Evolutionary conservation across 1,284 basidiomycete species (phyloP), one percentile per base, ranked within the genome.

Genomic region (Austroboletus rostrupii): DNA sequence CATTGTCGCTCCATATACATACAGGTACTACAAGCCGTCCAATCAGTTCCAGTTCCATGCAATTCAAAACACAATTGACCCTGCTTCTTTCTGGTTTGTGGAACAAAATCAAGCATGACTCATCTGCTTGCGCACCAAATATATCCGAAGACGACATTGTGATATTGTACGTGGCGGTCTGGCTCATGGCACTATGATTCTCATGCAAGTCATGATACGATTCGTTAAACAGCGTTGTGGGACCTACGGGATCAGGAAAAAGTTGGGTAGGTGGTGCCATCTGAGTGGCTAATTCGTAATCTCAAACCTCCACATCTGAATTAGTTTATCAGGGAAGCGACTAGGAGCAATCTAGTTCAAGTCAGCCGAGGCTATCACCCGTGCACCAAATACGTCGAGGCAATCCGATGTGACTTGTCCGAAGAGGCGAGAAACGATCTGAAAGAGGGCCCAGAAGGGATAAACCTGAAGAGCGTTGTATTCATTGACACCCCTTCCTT

Each of bases 231-330:
- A 62, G 57, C 12, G 48, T 59, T 26, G 48, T 61, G 7, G 61
- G 58, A 1, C 52, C 61, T 7, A 62, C 61, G 17, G 61, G 61
- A 16, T 61, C 61, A 0, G 61, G 58, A 0, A 62, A 62, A 37
- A 59, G 58, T 17, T 59, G 61, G 58, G 61, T 59, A 29, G n/a
- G 58, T 62, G 26, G 14, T 11, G 1, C 19, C 16, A 6, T 16
- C 16, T 12, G 8, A 26, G n/a, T 17, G 1, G 4, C n/a, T 26
- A 26, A 14, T 32, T 16, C 12, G 12, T 31, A 13, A 12, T 32
- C 31, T 16, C 3, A 16, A 32, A 13, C 14, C 43, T 47, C 56
- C 8, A 59, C 14, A 8, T 36, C 21, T 2, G 9, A 23, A 29
- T 14, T 32, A 59, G 58, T 63, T 59, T 28, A 48, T 37, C 37